These are phyloP conservation scores for Scutellaria minor DNA, from an alignment of 257 asterid genomes.

Conservation along the genomic window DNA sequence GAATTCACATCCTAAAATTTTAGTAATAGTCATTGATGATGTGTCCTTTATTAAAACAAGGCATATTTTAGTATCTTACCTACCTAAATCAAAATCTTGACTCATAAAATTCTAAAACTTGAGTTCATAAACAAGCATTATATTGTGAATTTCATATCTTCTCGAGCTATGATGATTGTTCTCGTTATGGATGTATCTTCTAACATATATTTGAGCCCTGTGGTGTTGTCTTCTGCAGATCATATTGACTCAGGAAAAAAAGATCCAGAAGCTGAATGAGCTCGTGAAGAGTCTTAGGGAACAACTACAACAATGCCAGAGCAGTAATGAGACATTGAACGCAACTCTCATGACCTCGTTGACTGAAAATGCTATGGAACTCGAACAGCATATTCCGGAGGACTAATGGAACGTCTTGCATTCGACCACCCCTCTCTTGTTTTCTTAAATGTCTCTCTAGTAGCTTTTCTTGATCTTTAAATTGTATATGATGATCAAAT, in stretches of 20 bases:
- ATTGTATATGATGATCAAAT: conserved; percentile 10
- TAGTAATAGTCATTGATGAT: too few relatives aligned
- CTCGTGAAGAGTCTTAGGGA: conserved; percentile 69
- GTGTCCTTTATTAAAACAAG: too few relatives aligned
- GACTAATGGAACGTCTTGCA: conserved; percentile 40
- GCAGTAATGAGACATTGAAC: conserved; percentile 55
- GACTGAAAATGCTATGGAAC: conserved; percentile 55
- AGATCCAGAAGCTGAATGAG: conserved; percentile 76
- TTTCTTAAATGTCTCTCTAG: not conserved
- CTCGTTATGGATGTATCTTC: not conserved
- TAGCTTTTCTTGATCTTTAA: conserved; percentile 10
- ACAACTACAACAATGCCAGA: conserved; percentile 68
- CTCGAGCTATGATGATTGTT: conserved; percentile 3
- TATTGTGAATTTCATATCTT: not conserved
- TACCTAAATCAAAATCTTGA: not conserved
- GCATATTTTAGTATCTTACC: not conserved
- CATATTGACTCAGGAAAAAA: conserved; percentile 85
- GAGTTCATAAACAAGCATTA: not conserved
- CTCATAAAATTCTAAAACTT: not conserved
- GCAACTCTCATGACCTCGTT: conserved; percentile 45
- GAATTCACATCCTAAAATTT: too few relatives aligned
- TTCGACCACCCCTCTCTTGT: not conserved
- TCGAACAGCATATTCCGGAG: conserved; percentile 68
- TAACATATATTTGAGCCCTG: not conserved
- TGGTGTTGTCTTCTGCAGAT: conserved; percentile 47